Percentiles rank a stretch among this genome's conserved stretches.
phyloP scores from a whole-genome alignment of 2,329 filamentous ascomycete species.

The Immersiporthe knoxdaviesiana region DNA sequence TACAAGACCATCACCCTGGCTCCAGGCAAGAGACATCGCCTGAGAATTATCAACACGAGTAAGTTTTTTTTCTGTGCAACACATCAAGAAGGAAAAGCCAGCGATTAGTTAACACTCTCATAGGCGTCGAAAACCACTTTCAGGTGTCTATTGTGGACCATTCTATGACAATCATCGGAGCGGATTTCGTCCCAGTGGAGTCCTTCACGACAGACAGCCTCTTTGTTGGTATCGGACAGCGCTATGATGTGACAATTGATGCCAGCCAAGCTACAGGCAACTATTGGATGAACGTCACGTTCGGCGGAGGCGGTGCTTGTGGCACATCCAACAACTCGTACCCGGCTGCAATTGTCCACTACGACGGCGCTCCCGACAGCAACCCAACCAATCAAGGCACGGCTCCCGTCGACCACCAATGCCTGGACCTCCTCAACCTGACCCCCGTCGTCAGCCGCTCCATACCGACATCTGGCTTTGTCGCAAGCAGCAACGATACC shows the following conservation, averaged over 20 bases:
- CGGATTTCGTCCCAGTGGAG: constrained; percentile 55
- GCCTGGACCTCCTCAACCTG: constrained; percentile 44
- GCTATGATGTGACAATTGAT: constrained; percentile 53
- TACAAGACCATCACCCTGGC: constrained; percentile 43
- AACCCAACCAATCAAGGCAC: constrained; percentile 39
- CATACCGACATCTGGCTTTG: constrained; percentile 36
- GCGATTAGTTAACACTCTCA: not conserved
- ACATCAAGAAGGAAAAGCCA: not conserved
- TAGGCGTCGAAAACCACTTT: constrained; percentile 28
- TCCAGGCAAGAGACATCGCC: constrained; percentile 51
- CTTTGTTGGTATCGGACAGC: constrained; percentile 52
- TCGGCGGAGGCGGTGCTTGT: constrained; percentile 36
- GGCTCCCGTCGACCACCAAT: constrained; percentile 25
- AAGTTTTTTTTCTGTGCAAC: not conserved
- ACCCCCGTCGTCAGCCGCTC: constrained; percentile 37
- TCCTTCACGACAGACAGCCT: constrained; percentile 54
- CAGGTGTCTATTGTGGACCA: constrained; percentile 53
- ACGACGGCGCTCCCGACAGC: constrained; percentile 39
- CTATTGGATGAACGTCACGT: constrained; percentile 47
- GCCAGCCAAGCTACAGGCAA: constrained; percentile 40
- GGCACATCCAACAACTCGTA: constrained; percentile 37
- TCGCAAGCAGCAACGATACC: constrained; percentile 33
- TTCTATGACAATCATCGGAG: constrained; percentile 53
- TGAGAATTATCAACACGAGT: constrained; percentile 54
- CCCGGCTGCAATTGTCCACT: constrained; percentile 46